Evolutionary conservation across 371 early-diverging fungal genomes (phyloP).

Genomic region (Mortierella sp.): DNA sequence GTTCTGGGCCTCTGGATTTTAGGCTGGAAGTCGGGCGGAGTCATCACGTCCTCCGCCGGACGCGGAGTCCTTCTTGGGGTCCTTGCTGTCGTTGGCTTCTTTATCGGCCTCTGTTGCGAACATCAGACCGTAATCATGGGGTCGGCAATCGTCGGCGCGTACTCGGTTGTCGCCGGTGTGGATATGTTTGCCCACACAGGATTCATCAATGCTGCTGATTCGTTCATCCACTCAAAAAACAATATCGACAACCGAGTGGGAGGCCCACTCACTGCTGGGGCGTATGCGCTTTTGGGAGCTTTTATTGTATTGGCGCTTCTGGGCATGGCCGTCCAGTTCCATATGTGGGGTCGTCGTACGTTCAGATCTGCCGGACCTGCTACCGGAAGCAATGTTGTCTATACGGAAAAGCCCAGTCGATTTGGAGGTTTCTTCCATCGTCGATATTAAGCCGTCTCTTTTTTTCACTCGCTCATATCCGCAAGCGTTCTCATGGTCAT

Average conservation of each 20-base stretch:
- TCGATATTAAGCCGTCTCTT: slow-evolving; percentile 14
- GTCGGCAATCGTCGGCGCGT: slow-evolving; percentile 77
- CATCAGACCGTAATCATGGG: slow-evolving; percentile 69
- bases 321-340: slow-evolving; percentile 45
- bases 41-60: slow-evolving; percentile 67
- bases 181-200: slow-evolving; percentile 83
- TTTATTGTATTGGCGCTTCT: slow-evolving; percentile 39
- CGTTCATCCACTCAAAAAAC: slow-evolving; percentile 52
- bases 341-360: slow-evolving; percentile 34
- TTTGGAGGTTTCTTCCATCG: slow-evolving; percentile 50
- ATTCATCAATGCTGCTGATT: slow-evolving; percentile 55
- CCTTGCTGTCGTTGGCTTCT: slow-evolving; percentile 64
- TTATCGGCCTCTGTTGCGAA: slow-evolving; percentile 66
- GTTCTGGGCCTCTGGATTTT: slow-evolving; percentile 70
- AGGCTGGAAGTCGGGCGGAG: slow-evolving; percentile 64
- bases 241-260: slow-evolving; percentile 22
- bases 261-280: not conserved
- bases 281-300: slow-evolving; percentile 25
- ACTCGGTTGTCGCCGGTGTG: slow-evolving; percentile 75
- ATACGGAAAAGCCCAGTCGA: slow-evolving; percentile 46
- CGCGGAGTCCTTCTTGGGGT: slow-evolving; percentile 74
- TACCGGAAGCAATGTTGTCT: slow-evolving; percentile 23
- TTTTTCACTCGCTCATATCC: too few species aligned
- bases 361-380: slow-evolving; percentile 20
- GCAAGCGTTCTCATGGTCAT: too few species aligned